Evolutionary conservation across 2,329 filamentous ascomycete genomes (phyloP).

Genomic region (Nemania sp.): DNA sequence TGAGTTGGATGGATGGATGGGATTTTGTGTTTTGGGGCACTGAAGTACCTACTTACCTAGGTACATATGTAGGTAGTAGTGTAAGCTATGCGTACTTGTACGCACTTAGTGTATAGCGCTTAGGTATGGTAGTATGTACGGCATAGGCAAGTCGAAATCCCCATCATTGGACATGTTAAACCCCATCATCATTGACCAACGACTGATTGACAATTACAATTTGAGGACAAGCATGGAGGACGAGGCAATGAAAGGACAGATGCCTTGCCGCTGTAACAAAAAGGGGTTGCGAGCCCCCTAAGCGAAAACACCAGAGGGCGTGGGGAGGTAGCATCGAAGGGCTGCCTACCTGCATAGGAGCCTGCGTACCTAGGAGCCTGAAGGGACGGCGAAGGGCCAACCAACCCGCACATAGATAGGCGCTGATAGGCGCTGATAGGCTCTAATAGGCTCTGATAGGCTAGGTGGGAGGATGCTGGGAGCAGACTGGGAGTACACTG

Average conservation of each 20-base stretch:
- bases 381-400: conserved; percentile 11
- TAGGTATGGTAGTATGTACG: no score
- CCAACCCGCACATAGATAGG: background rate
- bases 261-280: background rate
- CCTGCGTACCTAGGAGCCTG: no score
- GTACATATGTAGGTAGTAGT: no score
- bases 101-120: no score
- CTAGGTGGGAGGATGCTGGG: no score
- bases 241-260: background rate
- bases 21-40: background rate
- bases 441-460: no score
- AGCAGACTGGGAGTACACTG: no score
- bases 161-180: background rate
- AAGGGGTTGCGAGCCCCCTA: background rate
- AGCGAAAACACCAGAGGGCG: background rate
- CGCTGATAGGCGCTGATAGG: no score
- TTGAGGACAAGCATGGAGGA: background rate
- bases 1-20: background rate
- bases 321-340: conserved; percentile 11
- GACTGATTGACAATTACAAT: background rate
- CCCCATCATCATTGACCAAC: background rate
- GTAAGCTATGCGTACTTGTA: no score
- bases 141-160: background rate
- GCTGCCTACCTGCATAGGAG: background rate
- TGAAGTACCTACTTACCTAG: background rate